Conservation (phyloP, 176 grass and related monocot genomes). For the Zea mays region DNA sequence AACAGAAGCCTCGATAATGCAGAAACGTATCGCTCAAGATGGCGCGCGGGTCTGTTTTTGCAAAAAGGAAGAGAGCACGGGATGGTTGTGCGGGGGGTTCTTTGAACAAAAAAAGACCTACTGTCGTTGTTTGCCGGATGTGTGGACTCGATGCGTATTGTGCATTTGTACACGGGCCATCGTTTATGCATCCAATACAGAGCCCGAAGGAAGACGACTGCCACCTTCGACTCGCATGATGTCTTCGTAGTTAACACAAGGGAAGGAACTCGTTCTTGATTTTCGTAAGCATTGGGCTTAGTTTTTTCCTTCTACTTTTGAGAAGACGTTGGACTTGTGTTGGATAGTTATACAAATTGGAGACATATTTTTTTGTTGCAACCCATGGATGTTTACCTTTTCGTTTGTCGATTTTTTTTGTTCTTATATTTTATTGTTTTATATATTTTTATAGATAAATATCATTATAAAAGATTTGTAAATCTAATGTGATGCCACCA, state of each 20-base stretch:
- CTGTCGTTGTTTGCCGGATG: too few species aligned
- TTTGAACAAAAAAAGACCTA: too few species aligned
- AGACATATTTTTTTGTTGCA: background rate
- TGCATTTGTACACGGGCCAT: too few species aligned
- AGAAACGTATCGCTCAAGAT: too few species aligned
- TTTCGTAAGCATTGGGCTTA: background rate
- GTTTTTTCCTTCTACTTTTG: background rate
- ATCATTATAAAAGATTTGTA: background rate
- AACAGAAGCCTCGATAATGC: too few species aligned
- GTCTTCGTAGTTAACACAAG: background rate
- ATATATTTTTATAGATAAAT: background rate
- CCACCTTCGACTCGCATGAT: background rate
- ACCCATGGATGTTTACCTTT: background rate
- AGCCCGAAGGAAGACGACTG: background rate
- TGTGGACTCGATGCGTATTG: too few species aligned
- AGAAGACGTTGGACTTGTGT: background rate
- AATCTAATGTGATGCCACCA: background rate
- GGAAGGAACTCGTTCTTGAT: background rate
- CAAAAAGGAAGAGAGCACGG: too few species aligned
- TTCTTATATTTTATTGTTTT: background rate
- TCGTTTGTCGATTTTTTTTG: background rate
- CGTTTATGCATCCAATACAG: too few species aligned
- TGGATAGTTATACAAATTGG: background rate
- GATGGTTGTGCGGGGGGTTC: too few species aligned
- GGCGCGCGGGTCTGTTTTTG: too few species aligned